A percentile compares a stretch with the other conserved stretches of the same genome.
Conservation (phyloP, 2,329 filamentous ascomycete species). For the Nemania diffusa region DNA sequence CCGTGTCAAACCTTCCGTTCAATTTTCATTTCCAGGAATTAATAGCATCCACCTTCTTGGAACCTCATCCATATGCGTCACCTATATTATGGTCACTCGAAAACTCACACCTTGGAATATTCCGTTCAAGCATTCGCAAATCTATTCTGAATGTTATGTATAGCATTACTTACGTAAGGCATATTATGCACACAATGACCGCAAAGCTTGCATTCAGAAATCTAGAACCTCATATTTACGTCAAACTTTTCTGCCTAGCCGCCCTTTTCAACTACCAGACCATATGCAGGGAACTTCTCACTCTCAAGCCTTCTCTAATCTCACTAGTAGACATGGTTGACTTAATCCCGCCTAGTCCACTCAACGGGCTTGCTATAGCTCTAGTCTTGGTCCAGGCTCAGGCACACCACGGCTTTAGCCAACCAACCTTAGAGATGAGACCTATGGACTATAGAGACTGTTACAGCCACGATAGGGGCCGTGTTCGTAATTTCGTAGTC, state of each 20-base stretch:
- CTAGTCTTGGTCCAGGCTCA: not conserved
- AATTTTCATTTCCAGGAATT: too few relatives aligned
- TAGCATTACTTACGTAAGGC: not conserved
- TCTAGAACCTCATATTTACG: not conserved
- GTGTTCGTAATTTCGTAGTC: too few relatives aligned
- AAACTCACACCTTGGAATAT: slow-evolving; percentile 8
- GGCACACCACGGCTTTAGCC: not conserved
- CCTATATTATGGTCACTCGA: slow-evolving; percentile 4
- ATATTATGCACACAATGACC: not conserved
- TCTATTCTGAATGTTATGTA: slow-evolving; percentile 5
- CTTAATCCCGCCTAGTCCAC: not conserved
- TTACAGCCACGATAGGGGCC: too few relatives aligned
- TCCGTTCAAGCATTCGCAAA: not conserved
- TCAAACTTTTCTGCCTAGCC: not conserved
- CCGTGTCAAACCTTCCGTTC: too few relatives aligned
- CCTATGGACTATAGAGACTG: not conserved
- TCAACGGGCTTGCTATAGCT: slow-evolving; percentile 1
- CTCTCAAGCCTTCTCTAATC: not conserved
- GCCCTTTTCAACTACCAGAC: not conserved
- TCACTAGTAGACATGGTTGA: not conserved
- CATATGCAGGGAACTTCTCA: not conserved
- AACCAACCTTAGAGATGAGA: not conserved
- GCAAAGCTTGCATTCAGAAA: not conserved
- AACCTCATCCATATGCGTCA: too few relatives aligned
- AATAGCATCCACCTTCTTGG: too few relatives aligned